Base-by-base conservation (phyloP, 805 yeast species). In the Clavispora santaluciae region DNA sequence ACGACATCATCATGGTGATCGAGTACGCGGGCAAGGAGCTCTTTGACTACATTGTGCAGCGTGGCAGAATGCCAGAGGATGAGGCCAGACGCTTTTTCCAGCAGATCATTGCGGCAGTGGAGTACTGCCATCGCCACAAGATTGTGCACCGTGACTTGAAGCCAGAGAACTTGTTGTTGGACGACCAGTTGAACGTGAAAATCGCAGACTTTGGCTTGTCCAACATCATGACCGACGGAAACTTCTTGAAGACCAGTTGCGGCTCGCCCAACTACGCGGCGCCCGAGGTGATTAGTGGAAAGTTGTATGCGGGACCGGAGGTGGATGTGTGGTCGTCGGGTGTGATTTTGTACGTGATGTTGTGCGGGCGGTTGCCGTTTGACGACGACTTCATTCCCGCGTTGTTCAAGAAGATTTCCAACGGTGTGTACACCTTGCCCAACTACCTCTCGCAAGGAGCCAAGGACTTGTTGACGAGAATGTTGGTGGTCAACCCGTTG, bases 291-390 rank as follows among this genome's bases (percentile, higher is more conserved):
- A 90, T 90, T 43, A 80, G 90, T 46, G 97, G 97, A 25, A 88
- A 91, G 60, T 72, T 91, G 40, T 91, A 90, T 54, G 98, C 97
- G 2, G 98, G 98, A 8, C 97, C 98, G 3, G 97, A 91, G 64
- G 97, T 91, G 36, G 98, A 90, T 62, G 96, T 90, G 41, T 90
- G 98, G 98, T 85, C 95, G 0, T 86, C 95, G 57, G 98, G 98
- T 55, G 97, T 91, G 29, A 89, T 91, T 36, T 70, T 90, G 40
- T 91, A 90, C 54, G 98, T 90, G 40, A 90, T 90, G 97, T 72
- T 91, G 39, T 90, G 96, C 64, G 96, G 98, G 29, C 73, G 97
- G 53, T 73, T 90, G 54, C 98, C 98, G 11, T 90, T 90, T 61
- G 98, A 90, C 64, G 98, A 90, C 63, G 98, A 90, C 58, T 84